Evolutionary conservation across 441 rosid genomes (phyloP), one percentile per base, ranked within the genome.

Genomic region (Cnidoscolus chayamansa): DNA sequence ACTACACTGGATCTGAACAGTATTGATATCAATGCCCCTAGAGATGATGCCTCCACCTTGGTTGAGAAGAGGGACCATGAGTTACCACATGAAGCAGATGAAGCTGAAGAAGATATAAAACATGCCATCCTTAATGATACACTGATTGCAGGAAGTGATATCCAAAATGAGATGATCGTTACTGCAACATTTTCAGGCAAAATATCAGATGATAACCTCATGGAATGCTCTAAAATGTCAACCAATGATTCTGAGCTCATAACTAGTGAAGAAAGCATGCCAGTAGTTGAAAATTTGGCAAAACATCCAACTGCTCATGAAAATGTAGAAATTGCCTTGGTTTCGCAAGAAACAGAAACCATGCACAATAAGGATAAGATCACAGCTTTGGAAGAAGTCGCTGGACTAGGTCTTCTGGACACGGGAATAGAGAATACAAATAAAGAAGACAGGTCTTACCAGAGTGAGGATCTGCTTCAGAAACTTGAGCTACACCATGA

Each of bases 401-500:
- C 74, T 67, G 74, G 58, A 76, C 35, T 25, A 51, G 72, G 37
- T 65, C 25, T 74, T 72, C 35, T 30, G 48, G 79, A 77, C 59
- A 60, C 58, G 8, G 76, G 19, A 68, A 62, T 70, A 49, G 68
- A 57, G 63, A 68, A 45, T 40, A 72, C 30, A 71, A 47, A 55
- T 56, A 74, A 78, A 13, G 51, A 74, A 59, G 61, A 71, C 17
- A 70, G 64, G 17, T 31, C 67, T 68, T 65, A 75, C 32, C 51
- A 72, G 71, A 68, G 59, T 10, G 72, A 78, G 67, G 76, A 69
- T 64, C 59, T 55, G 65, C 6, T 51, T 16, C 50, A 51, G 70
- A 72, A 73, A 69, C 68, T 58, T 40, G 81, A 74, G 70, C 58
- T 75, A 53, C 73, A 72, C 30, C 43, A 67, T 60, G 78, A 73